A percentile compares a stretch with the other conserved stretches of the same genome.
Conservation (phyloP, 352 stramenopile species). For the Saprolegnia diclina region DNA sequence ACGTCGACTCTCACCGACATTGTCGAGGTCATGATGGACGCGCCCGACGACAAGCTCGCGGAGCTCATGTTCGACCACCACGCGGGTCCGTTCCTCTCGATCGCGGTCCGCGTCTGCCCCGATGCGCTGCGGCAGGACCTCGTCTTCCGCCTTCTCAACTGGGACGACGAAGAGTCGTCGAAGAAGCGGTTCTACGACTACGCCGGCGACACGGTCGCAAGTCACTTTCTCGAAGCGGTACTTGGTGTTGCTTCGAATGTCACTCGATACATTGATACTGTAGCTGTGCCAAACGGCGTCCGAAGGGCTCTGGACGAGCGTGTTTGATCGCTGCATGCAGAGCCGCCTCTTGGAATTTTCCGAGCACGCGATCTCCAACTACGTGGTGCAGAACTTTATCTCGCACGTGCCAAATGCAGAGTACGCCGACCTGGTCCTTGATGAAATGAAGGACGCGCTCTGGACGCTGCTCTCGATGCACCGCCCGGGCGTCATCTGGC, state of each 20-base stretch:
- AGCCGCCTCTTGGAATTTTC: constrained; percentile 60
- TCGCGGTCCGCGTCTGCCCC: constrained; percentile 53
- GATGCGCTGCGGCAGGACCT: constrained; percentile 45
- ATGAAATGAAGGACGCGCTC: constrained; percentile 49
- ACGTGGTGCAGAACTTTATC: constrained; percentile 73
- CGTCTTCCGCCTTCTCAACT: constrained; percentile 58
- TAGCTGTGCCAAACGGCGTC: constrained; percentile 30
- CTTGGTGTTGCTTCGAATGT: neutral
- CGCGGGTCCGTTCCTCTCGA: constrained; percentile 61
- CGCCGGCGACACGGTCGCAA: constrained; percentile 64
- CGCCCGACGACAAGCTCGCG: constrained; percentile 40
- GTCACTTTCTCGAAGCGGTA: constrained; percentile 66
- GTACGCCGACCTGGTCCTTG: constrained; percentile 42
- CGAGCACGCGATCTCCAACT: constrained; percentile 73
- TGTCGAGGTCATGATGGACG: constrained; percentile 41
- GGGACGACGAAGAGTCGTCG: constrained; percentile 50
- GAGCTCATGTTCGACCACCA: constrained; percentile 71
- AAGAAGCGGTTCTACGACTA: constrained; percentile 59
- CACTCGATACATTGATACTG: neutral
- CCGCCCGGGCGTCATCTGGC: constrained; percentile 68
- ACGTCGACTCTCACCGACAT: constrained; percentile 56
- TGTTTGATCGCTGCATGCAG: constrained; percentile 60
- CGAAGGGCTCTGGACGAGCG: constrained; percentile 58
- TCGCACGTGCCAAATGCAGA: constrained; percentile 39
- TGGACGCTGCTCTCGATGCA: constrained; percentile 67